phyloP scores from a whole-genome alignment of 2,329 filamentous ascomycete species.

The Tolypocladium paradoxum region DNA sequence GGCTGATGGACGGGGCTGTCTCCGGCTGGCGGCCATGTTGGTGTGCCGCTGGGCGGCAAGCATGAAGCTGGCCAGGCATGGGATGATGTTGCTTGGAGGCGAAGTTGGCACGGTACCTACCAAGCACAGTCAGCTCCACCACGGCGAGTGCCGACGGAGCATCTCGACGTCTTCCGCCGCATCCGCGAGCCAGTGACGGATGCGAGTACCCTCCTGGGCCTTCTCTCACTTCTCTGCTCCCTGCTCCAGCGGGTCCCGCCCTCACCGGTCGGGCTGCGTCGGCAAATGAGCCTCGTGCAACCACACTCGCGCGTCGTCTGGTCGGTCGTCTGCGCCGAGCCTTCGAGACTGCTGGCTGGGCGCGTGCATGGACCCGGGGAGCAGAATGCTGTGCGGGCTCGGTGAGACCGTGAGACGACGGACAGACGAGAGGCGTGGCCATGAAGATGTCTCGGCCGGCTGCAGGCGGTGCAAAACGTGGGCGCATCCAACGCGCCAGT shows the following conservation, averaged over 20 bases:
- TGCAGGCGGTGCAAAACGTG: not conserved
- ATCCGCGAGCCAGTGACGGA: too few species aligned
- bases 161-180: too few species aligned
- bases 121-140: too few species aligned
- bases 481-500: not conserved
- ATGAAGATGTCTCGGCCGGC: not conserved
- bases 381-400: too few species aligned
- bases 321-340: too few species aligned
- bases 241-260: not conserved
- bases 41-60: not conserved
- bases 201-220: too few species aligned
- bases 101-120: too few species aligned
- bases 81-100: not conserved
- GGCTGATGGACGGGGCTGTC: not conserved
- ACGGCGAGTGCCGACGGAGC: too few species aligned
- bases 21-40: not conserved
- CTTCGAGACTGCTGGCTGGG: too few species aligned
- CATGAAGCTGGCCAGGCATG: not conserved
- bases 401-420: too few species aligned
- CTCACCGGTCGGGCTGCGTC: not conserved
- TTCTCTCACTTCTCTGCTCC: too few species aligned
- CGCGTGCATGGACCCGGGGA: too few species aligned
- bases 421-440: not conserved
- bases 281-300: not conserved
- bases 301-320: not conserved